phyloP scores from a whole-genome alignment of 225 moss, liverwort and hornwort genomes.

The Rhytidiadelphus loreus region DNA sequence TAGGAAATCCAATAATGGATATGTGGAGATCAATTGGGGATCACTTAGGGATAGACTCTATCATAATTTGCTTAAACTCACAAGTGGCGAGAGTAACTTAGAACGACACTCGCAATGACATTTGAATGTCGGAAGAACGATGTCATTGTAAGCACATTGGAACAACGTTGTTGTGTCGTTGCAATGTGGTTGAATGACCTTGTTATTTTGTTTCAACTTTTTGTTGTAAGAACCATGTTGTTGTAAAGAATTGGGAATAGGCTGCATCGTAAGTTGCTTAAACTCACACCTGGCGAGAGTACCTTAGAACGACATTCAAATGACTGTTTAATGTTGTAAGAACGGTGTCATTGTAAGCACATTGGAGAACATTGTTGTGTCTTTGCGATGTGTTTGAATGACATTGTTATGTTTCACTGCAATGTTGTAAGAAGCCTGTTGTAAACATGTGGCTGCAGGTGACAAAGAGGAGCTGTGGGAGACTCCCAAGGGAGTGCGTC shows the following conservation, averaged over 20 bases:
- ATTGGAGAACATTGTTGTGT: not conserved
- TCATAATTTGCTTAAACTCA: not conserved
- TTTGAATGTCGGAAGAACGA: not conserved
- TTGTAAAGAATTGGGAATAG: not conserved
- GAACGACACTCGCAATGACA: not conserved
- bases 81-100: not conserved
- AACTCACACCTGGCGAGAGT: not conserved
- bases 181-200: not conserved
- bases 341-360: not conserved
- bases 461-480: conserved; percentile 33
- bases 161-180: not conserved
- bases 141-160: not conserved
- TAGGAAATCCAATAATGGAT: not conserved
- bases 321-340: not conserved
- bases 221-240: not conserved
- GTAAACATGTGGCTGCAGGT: not conserved
- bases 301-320: not conserved
- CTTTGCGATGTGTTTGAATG: not conserved
- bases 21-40: too few species aligned
- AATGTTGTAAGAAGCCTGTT: not conserved
- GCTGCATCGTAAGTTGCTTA: not conserved
- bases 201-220: not conserved
- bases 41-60: not conserved
- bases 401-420: not conserved
- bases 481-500: conserved; percentile 36